phyloP scores from a whole-genome alignment of 2,329 filamentous ascomycete species.

The Rasamsonia emersonii region DNA sequence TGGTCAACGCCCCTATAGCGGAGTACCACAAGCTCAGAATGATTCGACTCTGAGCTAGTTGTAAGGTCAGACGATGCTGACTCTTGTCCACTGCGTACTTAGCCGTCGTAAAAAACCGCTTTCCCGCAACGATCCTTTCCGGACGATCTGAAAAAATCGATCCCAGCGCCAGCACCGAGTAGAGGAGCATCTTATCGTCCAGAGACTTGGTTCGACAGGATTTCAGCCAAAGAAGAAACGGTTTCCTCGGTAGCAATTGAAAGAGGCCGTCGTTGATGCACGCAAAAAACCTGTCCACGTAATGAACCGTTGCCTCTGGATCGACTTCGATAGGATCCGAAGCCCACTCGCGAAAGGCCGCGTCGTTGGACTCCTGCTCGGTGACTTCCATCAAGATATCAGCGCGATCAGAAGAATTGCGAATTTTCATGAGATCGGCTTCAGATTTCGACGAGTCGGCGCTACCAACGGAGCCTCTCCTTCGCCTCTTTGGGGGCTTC shows the following conservation, averaged over 20 bases:
- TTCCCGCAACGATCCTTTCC: constrained; percentile 38
- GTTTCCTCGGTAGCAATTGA: constrained; percentile 46
- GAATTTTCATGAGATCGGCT: no score
- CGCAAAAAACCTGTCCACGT: constrained; percentile 50
- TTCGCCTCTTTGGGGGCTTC: no score
- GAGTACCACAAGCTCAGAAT: constrained; percentile 59
- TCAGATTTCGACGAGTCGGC: no score
- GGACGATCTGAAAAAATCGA: constrained; percentile 45
- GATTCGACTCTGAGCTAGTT: constrained; percentile 60
- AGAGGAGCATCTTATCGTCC: constrained; percentile 53
- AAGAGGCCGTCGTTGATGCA: constrained; percentile 48
- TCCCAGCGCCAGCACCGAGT: constrained; percentile 51
- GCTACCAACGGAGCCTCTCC: no score
- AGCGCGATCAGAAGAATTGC: constrained; percentile 19
- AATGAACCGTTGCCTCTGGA: constrained; percentile 41
- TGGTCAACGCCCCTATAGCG: constrained; percentile 49
- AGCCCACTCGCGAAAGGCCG: constrained; percentile 34
- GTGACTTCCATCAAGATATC: constrained; percentile 25
- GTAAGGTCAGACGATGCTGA: constrained; percentile 48
- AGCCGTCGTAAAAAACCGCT: constrained; percentile 47
- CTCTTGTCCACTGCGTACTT: constrained; percentile 47
- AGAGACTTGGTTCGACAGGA: constrained; percentile 39
- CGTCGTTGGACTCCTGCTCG: constrained; percentile 20
- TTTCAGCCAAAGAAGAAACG: constrained; percentile 48
- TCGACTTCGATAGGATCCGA: constrained; percentile 48